Base-by-base conservation (phyloP, 108 stramenopile species). In the Poteriospumella lacustris region DNA sequence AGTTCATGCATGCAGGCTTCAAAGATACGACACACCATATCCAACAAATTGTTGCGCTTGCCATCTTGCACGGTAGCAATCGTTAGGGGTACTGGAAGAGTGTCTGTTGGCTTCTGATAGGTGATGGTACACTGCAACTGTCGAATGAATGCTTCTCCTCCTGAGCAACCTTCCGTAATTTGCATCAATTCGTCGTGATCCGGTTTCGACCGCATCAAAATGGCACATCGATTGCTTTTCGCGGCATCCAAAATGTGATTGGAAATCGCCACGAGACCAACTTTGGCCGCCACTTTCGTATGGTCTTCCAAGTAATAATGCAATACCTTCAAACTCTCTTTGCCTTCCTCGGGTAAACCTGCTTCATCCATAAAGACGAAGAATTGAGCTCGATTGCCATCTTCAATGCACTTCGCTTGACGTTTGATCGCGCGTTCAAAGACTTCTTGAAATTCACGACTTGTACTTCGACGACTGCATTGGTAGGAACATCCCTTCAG, bases 241-340 rank as follows among this genome's bases (percentile, higher is more conserved):
- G 84, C 84, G 5, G 84, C 84, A 77, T 85, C 84, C 2, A 82
- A 44, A 39, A 79, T 43, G n/a, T 82, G 81, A 36, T 85, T 85
- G 33, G 84, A 83, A 26, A 43, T 82, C 40, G 79, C 82, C 26
- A 83, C 59, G 1, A 81, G 70, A 31, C 59, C 75, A 9, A 67
- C 64, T 19, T 33, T 41, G 19, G 64, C 64, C 9, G 64, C 36
- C 9, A 67, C 64, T 0, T 78, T 58, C 24, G 77, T 76, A 81
- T 79, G 81, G 78, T 83, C 79, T 42, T 85, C 84, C 58, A 85
- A 31, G 2, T 83, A 80, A 39, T 83, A 85, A 42, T 83, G 84
- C 58, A 85, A 38, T 0, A 85, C 82, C 29, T 85, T 85, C 3
- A 85, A 64, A 68, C 82, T 85, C 47, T 83, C 83, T 77, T 78